These are phyloP conservation scores for Chaetomium olivaceum DNA, from an alignment of 2,329 filamentous ascomycete genomes.

Conservation along the genomic window DNA sequence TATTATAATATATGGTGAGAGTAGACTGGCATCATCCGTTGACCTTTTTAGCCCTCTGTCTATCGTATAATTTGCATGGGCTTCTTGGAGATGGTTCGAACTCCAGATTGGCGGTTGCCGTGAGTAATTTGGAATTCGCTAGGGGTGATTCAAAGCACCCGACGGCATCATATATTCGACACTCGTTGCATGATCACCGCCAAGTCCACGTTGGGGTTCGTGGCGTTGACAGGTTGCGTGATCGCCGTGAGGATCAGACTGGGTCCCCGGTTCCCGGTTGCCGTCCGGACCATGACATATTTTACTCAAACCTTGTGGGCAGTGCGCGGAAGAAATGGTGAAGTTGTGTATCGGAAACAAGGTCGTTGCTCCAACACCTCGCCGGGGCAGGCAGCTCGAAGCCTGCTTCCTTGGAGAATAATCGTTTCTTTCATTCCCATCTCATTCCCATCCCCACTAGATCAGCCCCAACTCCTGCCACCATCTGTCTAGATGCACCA, in stretches of 20 bases:
- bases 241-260: slow-evolving; percentile 4
- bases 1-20: neutral
- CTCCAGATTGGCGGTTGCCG: neutral
- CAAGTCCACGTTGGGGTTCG: neutral
- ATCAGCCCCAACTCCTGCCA: neutral
- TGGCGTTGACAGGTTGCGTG: neutral
- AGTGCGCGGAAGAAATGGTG: neutral
- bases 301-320: neutral
- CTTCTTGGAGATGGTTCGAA: neutral
- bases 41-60: neutral
- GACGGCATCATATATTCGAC: neutral
- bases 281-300: neutral
- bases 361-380: neutral
- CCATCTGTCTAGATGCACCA: slow-evolving; percentile 13
- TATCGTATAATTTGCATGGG: neutral
- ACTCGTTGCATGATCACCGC: neutral
- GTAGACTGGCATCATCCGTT: neutral
- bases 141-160: neutral
- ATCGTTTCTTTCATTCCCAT: neutral
- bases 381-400: neutral
- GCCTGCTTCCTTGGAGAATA: neutral
- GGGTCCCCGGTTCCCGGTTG: slow-evolving; percentile 1
- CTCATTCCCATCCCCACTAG: neutral
- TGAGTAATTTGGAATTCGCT: neutral
- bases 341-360: neutral